Conservation (phyloP, 805 yeast genomes). For the Henningerozyma blattae region DNA sequence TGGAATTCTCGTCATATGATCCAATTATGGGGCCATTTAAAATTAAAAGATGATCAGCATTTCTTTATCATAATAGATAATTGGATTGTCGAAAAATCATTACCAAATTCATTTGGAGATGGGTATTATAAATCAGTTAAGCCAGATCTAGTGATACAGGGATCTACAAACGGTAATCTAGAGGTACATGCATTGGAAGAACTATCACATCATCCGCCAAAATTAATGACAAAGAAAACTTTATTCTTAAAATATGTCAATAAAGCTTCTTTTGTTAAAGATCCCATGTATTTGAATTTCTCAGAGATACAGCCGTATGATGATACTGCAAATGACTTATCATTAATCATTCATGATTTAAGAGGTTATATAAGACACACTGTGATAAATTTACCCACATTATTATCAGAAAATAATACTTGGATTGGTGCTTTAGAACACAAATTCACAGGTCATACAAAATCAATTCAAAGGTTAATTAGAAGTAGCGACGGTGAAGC, state of each 20-base stretch:
- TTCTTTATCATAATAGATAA: conserved; percentile 33
- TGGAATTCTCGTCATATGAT: conserved; percentile 44
- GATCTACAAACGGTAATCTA: conserved; percentile 30
- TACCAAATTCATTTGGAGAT: conserved; percentile 4
- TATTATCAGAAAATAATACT: conserved; percentile 9
- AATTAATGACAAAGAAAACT: conserved; percentile 31
- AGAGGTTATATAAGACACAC: conserved; percentile 28
- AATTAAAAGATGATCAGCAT: conserved; percentile 16
- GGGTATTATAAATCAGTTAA: conserved; percentile 17
- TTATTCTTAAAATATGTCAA: conserved; percentile 20
- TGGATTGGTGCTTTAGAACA: conserved; percentile 28
- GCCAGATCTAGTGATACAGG: conserved; percentile 32
- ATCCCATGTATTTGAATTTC: conserved; percentile 26
- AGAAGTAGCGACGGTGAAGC: conserved; percentile 60
- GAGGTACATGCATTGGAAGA: conserved; percentile 38
- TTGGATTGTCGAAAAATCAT: conserved; percentile 22
- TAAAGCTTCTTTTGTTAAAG: conserved; percentile 17
- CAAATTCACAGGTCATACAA: conserved; percentile 76
- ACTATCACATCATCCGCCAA: conserved; percentile 44
- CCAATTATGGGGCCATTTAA: conserved; percentile 42
- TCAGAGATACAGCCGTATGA: conserved; percentile 24
- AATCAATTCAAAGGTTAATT: conserved; percentile 56
- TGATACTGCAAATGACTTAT: conserved; percentile 20
- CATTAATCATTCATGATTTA: conserved; percentile 36
- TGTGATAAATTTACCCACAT: conserved; percentile 14